phyloP scores from a whole-genome alignment of 1,284 basidiomycete species.

The Naganishia liquefaciens region DNA sequence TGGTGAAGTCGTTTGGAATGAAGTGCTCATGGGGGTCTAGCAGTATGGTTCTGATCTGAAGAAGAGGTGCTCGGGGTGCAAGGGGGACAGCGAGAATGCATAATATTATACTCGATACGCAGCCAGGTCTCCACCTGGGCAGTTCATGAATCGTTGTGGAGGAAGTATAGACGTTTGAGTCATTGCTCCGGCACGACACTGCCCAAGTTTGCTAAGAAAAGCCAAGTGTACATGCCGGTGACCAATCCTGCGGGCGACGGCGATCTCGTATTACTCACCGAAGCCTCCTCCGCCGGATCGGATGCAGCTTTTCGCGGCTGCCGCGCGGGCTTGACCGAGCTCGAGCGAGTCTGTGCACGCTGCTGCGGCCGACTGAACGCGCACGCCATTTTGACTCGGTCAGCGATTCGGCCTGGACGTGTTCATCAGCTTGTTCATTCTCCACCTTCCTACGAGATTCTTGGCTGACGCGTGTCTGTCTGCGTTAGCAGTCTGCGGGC shows the following conservation, averaged over 20 bases:
- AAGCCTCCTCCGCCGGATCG: not conserved
- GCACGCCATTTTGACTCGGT: not conserved
- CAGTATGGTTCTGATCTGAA: not conserved
- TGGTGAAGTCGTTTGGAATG: slow-evolving; percentile 7
- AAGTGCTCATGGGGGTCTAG: slow-evolving; percentile 1
- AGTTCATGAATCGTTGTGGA: not conserved
- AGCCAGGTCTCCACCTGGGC: not conserved
- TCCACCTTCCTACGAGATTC: not conserved
- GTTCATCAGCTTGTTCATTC: not conserved
- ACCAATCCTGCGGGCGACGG: not conserved
- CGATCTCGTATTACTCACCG: not conserved
- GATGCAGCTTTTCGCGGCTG: no score
- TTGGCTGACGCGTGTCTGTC: not conserved
- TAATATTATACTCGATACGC: not conserved
- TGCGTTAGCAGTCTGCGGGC: no score
- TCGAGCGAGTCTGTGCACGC: no score
- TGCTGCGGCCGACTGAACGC: not conserved
- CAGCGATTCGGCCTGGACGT: no score
- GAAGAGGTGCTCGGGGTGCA: not conserved
- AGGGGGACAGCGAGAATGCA: not conserved
- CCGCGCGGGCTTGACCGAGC: no score
- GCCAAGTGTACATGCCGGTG: not conserved
- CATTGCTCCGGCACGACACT: slow-evolving; percentile 13
- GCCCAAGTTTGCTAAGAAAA: not conserved
- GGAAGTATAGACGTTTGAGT: slow-evolving; percentile 17